These are phyloP conservation scores for Cladophialophora carrionii DNA, from an alignment of 2,329 filamentous ascomycete genomes.

Conservation along the genomic window DNA sequence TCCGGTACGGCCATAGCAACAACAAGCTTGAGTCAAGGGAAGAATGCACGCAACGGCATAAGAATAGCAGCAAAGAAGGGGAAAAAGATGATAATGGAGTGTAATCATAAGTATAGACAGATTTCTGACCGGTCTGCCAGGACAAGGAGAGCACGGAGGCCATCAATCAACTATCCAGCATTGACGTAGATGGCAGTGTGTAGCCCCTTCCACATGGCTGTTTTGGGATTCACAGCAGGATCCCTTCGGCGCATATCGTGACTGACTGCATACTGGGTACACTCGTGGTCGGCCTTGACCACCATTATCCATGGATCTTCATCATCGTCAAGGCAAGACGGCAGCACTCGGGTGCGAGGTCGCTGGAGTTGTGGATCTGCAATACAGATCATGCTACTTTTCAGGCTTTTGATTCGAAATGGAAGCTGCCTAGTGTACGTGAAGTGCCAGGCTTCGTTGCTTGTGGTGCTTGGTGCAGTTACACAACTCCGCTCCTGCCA, in stretches of 20 bases:
- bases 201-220: neutral
- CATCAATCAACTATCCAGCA: neutral
- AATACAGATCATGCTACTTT: neutral
- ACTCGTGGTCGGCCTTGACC: conserved; percentile 1
- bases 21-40: neutral
- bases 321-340: conserved; percentile 1
- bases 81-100: neutral
- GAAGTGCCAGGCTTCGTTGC: neutral
- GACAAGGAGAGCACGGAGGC: neutral
- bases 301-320: neutral
- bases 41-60: neutral
- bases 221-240: conserved; percentile 3
- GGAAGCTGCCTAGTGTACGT: neutral
- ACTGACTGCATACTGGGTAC: neutral
- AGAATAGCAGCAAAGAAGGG: neutral
- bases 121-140: neutral
- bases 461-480: neutral
- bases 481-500: neutral
- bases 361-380: neutral
- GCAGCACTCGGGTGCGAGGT: neutral
- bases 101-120: neutral
- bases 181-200: neutral
- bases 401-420: neutral
- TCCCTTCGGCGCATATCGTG: neutral
- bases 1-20: conserved; percentile 22